phyloP scores from a whole-genome alignment of 768 basidiomycete species.

The Boletus rubescentipes region DNA sequence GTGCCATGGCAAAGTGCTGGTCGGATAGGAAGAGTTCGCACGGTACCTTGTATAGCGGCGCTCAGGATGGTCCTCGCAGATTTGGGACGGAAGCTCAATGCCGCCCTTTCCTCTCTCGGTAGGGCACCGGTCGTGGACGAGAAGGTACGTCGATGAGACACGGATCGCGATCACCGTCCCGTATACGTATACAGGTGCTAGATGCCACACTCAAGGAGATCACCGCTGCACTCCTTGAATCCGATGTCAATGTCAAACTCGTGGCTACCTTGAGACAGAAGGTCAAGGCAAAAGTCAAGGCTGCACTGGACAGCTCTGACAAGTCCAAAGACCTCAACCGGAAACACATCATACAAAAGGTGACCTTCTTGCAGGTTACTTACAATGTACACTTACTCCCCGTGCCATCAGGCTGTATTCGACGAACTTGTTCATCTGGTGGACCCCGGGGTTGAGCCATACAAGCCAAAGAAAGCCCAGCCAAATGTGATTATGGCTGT shows the following conservation, averaged over 20 bases:
- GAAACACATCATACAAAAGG: constrained; percentile 91
- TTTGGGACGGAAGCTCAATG: constrained; percentile 90
- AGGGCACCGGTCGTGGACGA: constrained; percentile 88
- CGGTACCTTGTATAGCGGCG: constrained; percentile 15
- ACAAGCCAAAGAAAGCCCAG: constrained; percentile 95
- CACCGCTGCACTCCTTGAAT: constrained; percentile 88
- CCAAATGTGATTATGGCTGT: constrained; percentile 97
- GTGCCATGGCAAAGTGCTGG: constrained; percentile 39
- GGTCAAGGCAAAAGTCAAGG: constrained; percentile 88
- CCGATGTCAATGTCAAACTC: constrained; percentile 98
- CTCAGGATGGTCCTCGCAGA: constrained; percentile 90
- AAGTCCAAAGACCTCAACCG: constrained; percentile 78
- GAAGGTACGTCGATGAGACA: constrained; percentile 51
- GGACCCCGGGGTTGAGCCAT: constrained; percentile 93
- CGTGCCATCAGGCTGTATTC: constrained; percentile 75
- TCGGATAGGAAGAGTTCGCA: constrained; percentile 27
- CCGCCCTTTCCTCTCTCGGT: constrained; percentile 87
- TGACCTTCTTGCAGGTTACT: constrained; percentile 25
- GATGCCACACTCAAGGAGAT: constrained; percentile 95
- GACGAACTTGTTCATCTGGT: constrained; percentile 95
- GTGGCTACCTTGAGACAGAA: constrained; percentile 84
- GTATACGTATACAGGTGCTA: constrained; percentile 61
- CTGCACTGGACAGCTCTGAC: constrained; percentile 68
- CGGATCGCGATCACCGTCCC: neutral
- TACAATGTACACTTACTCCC: constrained; percentile 9